phyloP scores from a whole-genome alignment of 169 alveolate genomes.

The Eimeria mitis region DNA sequence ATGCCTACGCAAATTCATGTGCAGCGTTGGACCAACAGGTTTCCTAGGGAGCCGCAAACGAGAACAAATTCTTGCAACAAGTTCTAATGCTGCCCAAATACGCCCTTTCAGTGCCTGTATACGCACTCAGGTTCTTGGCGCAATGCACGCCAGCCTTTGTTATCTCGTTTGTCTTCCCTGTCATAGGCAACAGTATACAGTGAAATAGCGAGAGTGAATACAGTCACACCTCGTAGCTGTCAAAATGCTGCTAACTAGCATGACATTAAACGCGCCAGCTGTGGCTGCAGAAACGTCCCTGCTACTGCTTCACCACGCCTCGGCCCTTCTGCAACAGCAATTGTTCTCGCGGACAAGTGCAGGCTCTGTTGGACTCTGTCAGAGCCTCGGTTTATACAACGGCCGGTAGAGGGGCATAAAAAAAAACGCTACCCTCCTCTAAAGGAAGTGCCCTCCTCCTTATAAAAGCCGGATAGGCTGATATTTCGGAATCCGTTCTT shows the following conservation, averaged over 20 bases:
- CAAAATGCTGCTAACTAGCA: not conserved
- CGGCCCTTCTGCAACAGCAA: not conserved
- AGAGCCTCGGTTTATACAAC: not conserved
- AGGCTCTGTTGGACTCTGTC: not conserved
- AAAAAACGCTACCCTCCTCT: not conserved
- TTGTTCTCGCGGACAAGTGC: not conserved
- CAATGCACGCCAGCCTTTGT: not conserved
- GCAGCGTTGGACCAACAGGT: not conserved
- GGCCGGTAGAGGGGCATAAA: not conserved
- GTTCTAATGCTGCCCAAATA: not conserved
- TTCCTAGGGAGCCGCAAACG: not conserved
- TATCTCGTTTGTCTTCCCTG: not conserved
- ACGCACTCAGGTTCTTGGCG: not conserved
- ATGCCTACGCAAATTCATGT: not conserved
- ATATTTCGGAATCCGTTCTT: not conserved
- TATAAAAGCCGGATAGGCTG: not conserved
- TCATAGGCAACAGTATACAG: not conserved
- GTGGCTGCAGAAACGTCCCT: not conserved
- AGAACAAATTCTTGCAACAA: not conserved
- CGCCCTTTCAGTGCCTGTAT: not conserved
- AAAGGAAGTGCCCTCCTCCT: not conserved
- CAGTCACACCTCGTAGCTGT: not conserved
- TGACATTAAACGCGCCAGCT: not conserved
- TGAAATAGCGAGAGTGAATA: too few species aligned
- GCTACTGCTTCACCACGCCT: not conserved